These are phyloP conservation scores for Rhododendron molle DNA, from an alignment of 148 eudicot species.

Conservation along the genomic window DNA sequence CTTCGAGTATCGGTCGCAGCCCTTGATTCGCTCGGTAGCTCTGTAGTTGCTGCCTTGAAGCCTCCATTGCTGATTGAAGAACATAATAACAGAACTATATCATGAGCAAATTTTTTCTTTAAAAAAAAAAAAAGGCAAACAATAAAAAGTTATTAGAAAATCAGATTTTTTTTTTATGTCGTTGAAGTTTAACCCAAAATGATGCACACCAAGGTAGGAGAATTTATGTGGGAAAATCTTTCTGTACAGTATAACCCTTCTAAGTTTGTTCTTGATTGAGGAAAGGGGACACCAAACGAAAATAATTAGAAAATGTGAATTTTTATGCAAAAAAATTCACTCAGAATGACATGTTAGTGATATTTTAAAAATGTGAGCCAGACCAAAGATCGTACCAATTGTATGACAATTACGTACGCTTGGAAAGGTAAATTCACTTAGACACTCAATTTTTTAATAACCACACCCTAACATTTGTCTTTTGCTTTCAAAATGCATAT, in stretches of 20 bases:
- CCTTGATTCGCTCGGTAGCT: constrained; percentile 48
- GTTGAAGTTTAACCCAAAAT: too few relatives aligned
- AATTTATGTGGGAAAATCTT: too few relatives aligned
- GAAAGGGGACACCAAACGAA: too few relatives aligned
- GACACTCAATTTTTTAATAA: too few relatives aligned
- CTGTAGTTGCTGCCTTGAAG: constrained; percentile 78
- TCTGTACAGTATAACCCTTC: background rate
- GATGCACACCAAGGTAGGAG: background rate
- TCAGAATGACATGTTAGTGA: too few relatives aligned
- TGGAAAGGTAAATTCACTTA: too few relatives aligned
- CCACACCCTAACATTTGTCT: too few relatives aligned
- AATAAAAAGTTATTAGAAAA: too few relatives aligned
- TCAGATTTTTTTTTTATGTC: background rate
- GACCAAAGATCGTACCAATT: background rate
- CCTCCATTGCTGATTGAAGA: constrained; percentile 56
- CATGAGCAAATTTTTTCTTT: background rate
- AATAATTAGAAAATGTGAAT: too few relatives aligned
- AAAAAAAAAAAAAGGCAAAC: background rate
- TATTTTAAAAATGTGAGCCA: background rate
- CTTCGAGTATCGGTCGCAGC: constrained; percentile 65
- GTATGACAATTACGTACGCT: background rate
- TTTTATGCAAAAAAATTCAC: too few relatives aligned
- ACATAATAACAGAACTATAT: background rate
- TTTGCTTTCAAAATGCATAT: too few relatives aligned
- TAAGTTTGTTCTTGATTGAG: background rate